Base-by-base conservation (phyloP, 1,284 basidiomycete genomes). In the Heterobasidion occidentale region DNA sequence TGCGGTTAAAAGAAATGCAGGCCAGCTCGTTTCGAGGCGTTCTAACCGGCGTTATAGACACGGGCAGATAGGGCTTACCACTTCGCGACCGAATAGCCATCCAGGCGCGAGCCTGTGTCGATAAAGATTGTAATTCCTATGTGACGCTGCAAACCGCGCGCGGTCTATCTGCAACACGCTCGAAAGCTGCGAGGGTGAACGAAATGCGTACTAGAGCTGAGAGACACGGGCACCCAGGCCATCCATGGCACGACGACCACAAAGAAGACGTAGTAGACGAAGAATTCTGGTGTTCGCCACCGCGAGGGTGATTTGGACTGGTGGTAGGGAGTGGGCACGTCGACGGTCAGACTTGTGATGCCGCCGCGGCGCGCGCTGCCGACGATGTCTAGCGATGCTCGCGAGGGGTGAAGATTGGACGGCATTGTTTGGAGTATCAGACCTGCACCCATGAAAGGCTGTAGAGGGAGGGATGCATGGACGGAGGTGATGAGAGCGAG, bases 261-360 rank as follows among this genome's bases (percentile, higher is more conserved):
- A 44, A 87, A 83, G 1, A 86, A 74, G 33, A 85, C 60, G 58
- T 78, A 84, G 73, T 98, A 98, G 53, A 89, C 65, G 58, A 81
- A 75, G 74, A 97, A 98, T 70, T 98, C 96, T 15, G 74, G 70
- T 0, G 92, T 90, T 50, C 71, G 72, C 96, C 95, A 98, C 73
- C 90, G 70, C 34, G 83, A 62, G 2, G 72, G 73, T 51, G 72
- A 73, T 53, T 57, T 59, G 58, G 52, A 59, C 64, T 64, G 46
- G 51, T 47, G 70, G 55, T 66, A 67, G 0, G 75, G 70, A 17
- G 72, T 65, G 4, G 81, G 76, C 33, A 77, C 75, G 53, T 77
- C 67, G 4, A 83, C 72, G 0, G 82, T 83, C 14, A 83, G 65
- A 55, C 68, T 60, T 17, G 71, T 70, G 58, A 79, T 67, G 27